Base-by-base conservation (phyloP, 2,329 filamentous ascomycete genomes). In the Trichophyton verrucosum region DNA sequence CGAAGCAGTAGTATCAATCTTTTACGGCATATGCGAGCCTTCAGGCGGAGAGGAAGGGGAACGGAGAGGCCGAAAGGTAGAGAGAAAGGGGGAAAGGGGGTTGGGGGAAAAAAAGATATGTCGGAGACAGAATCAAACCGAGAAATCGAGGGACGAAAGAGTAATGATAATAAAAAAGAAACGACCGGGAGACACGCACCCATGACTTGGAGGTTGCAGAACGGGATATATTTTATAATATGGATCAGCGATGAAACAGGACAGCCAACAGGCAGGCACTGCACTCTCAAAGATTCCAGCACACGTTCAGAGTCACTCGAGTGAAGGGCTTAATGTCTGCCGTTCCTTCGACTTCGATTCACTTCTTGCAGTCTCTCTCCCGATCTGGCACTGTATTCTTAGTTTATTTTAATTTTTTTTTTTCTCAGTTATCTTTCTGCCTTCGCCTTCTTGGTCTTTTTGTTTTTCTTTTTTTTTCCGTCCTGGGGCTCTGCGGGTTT, bases 161-260 rank as follows among this genome's bases (percentile, higher is more conserved):
- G 47, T 8, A 47, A 59, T 33, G 40, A 59, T 47, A 46, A 47
- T 51, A 46, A 60, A 40, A 24, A 63, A 63, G 20, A 57, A 56
- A 60, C 27, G 38, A 56, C 40, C 57, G 61, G 22, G 57, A 53
- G 22, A 62, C 51, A 65, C 64, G 64, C 64, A 65, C 64, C 63
- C 64, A 65, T 65, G 60, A 46, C 57, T 63, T 61, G 60, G 62
- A 60, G 62, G 60, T 61, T 61, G 59, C 60, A 58, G 56, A 44
- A 55, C 15, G 53, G 38, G 33, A 42, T 56, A 42, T 56, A 57
- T 55, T 30, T 30, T 46, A 42, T 46, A 46, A 59, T 60, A 60
- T 60, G 58, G 47, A 60, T 56, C 60, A 61, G 62, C 59, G 49
- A 60, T 63, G 60, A 61, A 63, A 63, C 62, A 58, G 60, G 61